Evolutionary conservation across 345 rosid genomes (phyloP), one percentile per base, ranked within the genome.

Genomic region (Hypericum androsaemum): DNA sequence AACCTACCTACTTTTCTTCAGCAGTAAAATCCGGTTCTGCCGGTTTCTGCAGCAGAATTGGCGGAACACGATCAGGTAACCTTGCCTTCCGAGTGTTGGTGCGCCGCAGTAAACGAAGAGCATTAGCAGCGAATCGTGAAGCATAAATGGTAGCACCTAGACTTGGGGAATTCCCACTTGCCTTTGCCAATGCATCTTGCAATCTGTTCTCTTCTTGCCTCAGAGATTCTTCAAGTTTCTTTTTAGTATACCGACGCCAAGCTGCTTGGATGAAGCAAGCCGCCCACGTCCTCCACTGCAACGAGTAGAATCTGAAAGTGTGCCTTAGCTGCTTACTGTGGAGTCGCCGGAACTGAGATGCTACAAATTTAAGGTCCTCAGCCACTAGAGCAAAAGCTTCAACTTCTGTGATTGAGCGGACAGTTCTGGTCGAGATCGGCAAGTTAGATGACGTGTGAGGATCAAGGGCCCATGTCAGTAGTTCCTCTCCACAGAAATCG

Each of bases 251-350:
- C 2, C 95, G 80, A 5, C 92, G 81, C 96, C 96, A 90, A 0
- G 95, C 89, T 0, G 92, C 95, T 74, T 87, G 98, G 60, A 87
- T 70, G 58, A 80, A 87, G 50, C 89, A 81, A 49, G 98, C 96
- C 2, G 95, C 98, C 98, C 96, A 84, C 4, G 89, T 73, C 76
- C 86, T 74, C 98, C 98, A 87, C 43, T 87, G 96, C 56, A 73
- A 88, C 0, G 96, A 90, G 71, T 87, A 82, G 71, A 79, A 77
- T 66, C 95, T 78, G 67, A 84, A 84, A 1, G 92, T 74, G 62
- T 82, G 96, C 48, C 86, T 80, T 35, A 90, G 77, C 69, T 87
- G 89, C 78, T 82, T 90, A 60, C 96, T 84, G 68, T 81, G 85
- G 39, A 90, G 95, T 57, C 89, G 76, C 16, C 95, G 76, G 74